Evolutionary conservation across 2,329 filamentous ascomycete species (phyloP).

Genomic region (Aspergillus glaucus): DNA sequence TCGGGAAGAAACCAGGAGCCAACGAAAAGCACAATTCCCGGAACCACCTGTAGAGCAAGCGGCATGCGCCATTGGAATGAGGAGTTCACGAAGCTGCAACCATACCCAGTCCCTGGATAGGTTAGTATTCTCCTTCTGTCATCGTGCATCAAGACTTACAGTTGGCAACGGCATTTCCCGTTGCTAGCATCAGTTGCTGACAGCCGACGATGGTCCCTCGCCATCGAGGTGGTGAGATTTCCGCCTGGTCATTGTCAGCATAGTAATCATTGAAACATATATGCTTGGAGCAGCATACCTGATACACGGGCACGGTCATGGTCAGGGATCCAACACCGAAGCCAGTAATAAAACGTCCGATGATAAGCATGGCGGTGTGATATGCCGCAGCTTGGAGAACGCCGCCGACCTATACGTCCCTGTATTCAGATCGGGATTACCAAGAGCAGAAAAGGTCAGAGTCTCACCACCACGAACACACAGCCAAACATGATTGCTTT

Average conservation of each 20-base stretch:
- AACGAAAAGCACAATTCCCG: conserved; percentile 30
- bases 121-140: background rate
- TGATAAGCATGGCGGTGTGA: conserved; percentile 51
- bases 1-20: conserved; percentile 31
- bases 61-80: conserved; percentile 33
- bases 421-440: background rate
- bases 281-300: background rate
- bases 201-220: conserved; percentile 45
- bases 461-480: background rate
- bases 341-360: conserved; percentile 49
- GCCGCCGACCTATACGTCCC: conserved; percentile 43
- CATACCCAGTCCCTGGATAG: background rate
- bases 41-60: conserved; percentile 33
- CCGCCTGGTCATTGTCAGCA: conserved; percentile 37
- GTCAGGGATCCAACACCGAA: conserved; percentile 44
- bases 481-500: background rate
- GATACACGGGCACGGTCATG: conserved; percentile 55
- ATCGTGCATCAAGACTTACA: background rate
- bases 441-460: background rate
- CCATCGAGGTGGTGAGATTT: conserved; percentile 54
- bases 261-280: too few species aligned
- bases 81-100: background rate
- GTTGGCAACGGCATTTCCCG: background rate
- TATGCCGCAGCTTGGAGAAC: conserved; percentile 54
- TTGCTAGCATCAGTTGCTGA: conserved; percentile 35